Evolutionary conservation across 176 grass and related monocot genomes (phyloP).

Genomic region (Microstegium vimineum): DNA sequence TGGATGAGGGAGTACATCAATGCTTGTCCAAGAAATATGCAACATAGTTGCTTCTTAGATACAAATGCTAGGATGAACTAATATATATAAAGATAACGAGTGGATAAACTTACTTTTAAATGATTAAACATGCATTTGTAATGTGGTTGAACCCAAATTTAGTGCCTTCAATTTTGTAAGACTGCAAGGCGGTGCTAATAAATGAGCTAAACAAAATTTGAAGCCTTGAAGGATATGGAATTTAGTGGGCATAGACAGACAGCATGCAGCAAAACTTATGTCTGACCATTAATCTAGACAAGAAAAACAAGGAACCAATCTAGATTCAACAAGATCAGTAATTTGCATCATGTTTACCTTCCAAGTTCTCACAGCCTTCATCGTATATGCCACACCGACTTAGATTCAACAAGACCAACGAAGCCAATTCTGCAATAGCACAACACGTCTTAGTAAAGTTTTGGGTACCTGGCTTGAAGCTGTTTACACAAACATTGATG

Average conservation of each 20-base stretch:
- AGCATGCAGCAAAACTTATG: conserved; percentile 10
- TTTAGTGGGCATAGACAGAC: neutral
- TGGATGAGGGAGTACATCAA: no score
- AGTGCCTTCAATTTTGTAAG: conserved; percentile 65
- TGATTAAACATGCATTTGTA: conserved; percentile 78
- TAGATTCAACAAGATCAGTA: neutral
- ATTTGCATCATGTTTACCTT: conserved; percentile 43
- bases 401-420: conserved; percentile 72
- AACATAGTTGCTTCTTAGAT: neutral
- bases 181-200: conserved; percentile 21
- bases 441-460: conserved; percentile 5
- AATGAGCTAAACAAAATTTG: conserved; percentile 1
- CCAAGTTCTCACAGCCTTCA: conserved; percentile 75
- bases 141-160: conserved; percentile 91
- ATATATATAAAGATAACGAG: conserved; percentile 1
- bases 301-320: conserved; percentile 3
- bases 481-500: neutral
- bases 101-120: conserved; percentile 43
- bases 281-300: neutral
- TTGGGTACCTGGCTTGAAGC: neutral
- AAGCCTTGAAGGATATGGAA: conserved; percentile 1
- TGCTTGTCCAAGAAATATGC: neutral
- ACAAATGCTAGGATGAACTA: neutral
- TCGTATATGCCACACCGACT: conserved; percentile 73
- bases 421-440: conserved; percentile 63